phyloP scores from a whole-genome alignment of 495 filamentous ascomycete genomes.

The Penicillium verhagenii region DNA sequence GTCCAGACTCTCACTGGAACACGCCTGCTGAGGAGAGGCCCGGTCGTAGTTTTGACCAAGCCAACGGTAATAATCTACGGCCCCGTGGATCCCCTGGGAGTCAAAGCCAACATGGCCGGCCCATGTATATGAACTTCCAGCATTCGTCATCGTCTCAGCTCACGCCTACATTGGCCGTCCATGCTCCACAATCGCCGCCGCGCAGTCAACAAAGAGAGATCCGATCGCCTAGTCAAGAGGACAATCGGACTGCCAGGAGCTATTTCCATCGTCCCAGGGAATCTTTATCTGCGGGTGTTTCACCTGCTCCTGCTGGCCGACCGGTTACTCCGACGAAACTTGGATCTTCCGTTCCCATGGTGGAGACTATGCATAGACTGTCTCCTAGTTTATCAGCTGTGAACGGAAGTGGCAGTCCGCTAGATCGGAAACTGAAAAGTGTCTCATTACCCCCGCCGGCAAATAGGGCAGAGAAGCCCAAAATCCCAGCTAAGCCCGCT shows the following conservation, averaged over 20 bases:
- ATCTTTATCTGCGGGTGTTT: constrained; percentile 36
- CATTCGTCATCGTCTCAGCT: constrained; percentile 59
- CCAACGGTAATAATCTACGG: constrained; percentile 30
- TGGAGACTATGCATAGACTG: constrained; percentile 53
- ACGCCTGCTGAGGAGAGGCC: constrained; percentile 31
- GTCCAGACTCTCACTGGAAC: constrained; percentile 42
- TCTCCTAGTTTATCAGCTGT: constrained; percentile 36
- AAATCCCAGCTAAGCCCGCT: constrained; percentile 54
- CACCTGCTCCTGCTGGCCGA: constrained; percentile 42
- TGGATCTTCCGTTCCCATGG: constrained; percentile 49
- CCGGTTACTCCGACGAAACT: constrained; percentile 51
- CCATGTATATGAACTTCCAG: constrained; percentile 52
- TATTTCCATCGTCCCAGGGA: constrained; percentile 28
- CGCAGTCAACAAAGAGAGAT: constrained; percentile 29
- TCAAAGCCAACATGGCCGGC: constrained; percentile 33
- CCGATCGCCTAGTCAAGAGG: constrained; percentile 16
- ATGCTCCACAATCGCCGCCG: constrained; percentile 75
- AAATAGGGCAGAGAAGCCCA: constrained; percentile 82
- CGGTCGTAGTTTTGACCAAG: constrained; percentile 17
- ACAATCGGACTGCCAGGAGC: constrained; percentile 25
- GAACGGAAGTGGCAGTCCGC: constrained; percentile 21
- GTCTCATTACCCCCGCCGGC: constrained; percentile 63
- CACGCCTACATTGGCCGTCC: constrained; percentile 67
- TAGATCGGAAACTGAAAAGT: constrained; percentile 39
- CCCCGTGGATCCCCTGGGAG: constrained; percentile 29